Base-by-base conservation (phyloP, 2,329 filamentous ascomycete genomes). In the Fusarium sp. region DNA sequence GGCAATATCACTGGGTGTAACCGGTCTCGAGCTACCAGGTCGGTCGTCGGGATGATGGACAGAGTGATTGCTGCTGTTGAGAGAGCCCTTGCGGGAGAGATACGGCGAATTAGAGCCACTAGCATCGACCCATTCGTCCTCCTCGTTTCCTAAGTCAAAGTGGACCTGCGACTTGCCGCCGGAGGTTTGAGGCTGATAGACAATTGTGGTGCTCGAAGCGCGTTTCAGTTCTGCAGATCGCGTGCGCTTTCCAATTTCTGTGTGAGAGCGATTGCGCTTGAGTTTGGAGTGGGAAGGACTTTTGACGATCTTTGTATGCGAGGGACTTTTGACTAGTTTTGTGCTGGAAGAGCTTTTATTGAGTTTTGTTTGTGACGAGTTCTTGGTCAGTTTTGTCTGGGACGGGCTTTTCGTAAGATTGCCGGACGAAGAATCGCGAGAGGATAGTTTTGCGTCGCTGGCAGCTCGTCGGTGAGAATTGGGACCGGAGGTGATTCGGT, bases 91-190 rank as follows among this genome's bases (percentile, higher is more conserved):
- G 57, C 80, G 78, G 52, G 80, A 82, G 44, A 80, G 78, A 65
- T 88, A 85, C 7, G 88, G 88, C 13, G 88, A 90, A 52, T 88
- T 88, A 58, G 87, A 89, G 46, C 83, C 84, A 77, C 88, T 90
- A 62, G 88, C 88, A 78, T 91, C 89, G 41, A 91, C 87, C 89
- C 89, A 91, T 80, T 88, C 88, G 82, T 89, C 87, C 53, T 87
- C 84, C 38, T 82, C 80, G 70, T 81, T 84, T 53, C 88, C 89
- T 55, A 91, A 82, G 72, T 90, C 88, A 71, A 91, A 91, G 74
- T 89, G 88, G 31, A 91, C 89, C 66, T 86, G 85, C 26, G 78
- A 77, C 74, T 85, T 87, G 70, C 69, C 86, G 72, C 70, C 55
- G 37, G 78, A 77, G 49, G 79, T 76, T 70, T 80, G 82, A 66